A percentile compares a stretch with the other conserved stretches of the same genome.
Conservation (phyloP, 768 basidiomycete species). For the Auricularia sp. region DNA sequence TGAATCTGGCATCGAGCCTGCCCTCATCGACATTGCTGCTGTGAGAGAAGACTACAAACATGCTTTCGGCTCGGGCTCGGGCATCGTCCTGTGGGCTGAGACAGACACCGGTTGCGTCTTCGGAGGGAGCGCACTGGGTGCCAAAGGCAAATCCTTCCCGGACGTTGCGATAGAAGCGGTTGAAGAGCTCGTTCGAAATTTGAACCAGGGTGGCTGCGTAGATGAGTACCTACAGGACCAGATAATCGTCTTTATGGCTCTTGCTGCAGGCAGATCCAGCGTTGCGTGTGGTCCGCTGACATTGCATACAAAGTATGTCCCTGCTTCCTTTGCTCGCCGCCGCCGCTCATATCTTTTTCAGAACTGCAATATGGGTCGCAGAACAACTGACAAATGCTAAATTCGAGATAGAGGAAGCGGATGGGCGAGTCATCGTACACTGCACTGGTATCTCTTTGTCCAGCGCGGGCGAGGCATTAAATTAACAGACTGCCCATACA, state of each 20-base stretch:
- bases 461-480: neutral
- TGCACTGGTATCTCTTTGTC: slow-evolving; percentile 47
- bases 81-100: slow-evolving; percentile 68
- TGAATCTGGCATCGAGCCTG: slow-evolving; percentile 16
- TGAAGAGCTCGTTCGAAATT: slow-evolving; percentile 42
- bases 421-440: slow-evolving; percentile 35
- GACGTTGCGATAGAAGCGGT: slow-evolving; percentile 60
- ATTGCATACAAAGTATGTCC: slow-evolving; percentile 53
- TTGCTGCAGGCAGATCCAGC: slow-evolving; percentile 54
- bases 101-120: slow-evolving; percentile 56
- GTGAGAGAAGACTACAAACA: slow-evolving; percentile 18
- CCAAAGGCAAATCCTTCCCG: slow-evolving; percentile 35
- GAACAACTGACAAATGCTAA: slow-evolving; percentile 58
- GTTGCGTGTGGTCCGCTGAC: slow-evolving; percentile 49
- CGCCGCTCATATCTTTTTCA: slow-evolving; percentile 13
- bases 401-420: slow-evolving; percentile 43
- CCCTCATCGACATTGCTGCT: slow-evolving; percentile 22
- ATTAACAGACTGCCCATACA: neutral
- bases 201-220: slow-evolving; percentile 59
- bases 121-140: slow-evolving; percentile 59
- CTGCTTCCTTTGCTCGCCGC: neutral
- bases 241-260: slow-evolving; percentile 66
- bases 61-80: slow-evolving; percentile 52
- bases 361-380: slow-evolving; percentile 65
- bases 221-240: slow-evolving; percentile 69